Base-by-base conservation (phyloP, 192 early-diverging fungal species). In the Glomus cerebriforme region DNA sequence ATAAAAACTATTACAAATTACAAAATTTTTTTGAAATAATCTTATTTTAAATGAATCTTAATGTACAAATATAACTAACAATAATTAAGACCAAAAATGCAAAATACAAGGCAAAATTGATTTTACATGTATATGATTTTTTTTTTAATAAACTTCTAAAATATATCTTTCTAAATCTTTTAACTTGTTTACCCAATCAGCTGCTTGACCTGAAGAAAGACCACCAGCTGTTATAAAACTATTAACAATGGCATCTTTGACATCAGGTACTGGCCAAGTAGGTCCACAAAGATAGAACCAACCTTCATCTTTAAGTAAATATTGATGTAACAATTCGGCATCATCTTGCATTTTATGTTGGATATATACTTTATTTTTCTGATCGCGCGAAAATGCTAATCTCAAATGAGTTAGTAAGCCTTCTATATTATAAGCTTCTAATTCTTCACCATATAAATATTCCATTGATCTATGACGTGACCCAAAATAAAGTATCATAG, bases 241-340 rank as follows among this genome's bases (percentile, higher is more conserved):
- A 35, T 82, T 81, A 22, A 97, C 88, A 78, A 98, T 90, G 32
- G 97, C 97, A 78, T 96, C 95, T 86, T 91, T 92, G 60, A 98
- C 94, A 87, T 98, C 97, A 29, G 93, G 93, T 22, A 96, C 93
- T 27, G 93, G 95, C 97, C 97, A 98, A 24, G 96, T 97, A 43
- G 96, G 97, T 75, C 97, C 97, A 83, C 97, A 98, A n/a, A 98
- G 86, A 85, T 98, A 98, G 83, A 98, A 98, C 78, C 92, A 89
- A 26, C 95, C 97, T 39, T 91, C 88, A 45, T 92, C 68, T 60
- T 93, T 85, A 62, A 97, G 81, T 80, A 98, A 84, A 78, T 92
- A 92, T 64, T 93, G 86, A 62, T 89, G 84, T 45, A 98, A 85
- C 82, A 94, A 81, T 59, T 86, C 86, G 7, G 88, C 84, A 80